Evolutionary conservation across 1,139 yeast genomes (phyloP).

Genomic region (Pichia sp.): DNA sequence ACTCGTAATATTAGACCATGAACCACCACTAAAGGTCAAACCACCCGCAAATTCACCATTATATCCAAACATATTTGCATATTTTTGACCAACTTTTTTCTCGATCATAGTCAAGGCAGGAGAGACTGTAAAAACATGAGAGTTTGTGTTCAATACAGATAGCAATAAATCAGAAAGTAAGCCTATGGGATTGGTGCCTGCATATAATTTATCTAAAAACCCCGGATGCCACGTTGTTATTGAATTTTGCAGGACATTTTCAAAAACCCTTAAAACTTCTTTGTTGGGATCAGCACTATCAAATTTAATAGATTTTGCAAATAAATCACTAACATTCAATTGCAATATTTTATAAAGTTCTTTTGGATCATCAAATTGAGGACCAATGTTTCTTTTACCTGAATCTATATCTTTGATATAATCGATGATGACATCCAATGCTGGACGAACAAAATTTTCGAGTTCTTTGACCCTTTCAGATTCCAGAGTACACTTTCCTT

Average conservation of each 20-base stretch:
- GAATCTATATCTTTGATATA: constrained; percentile 37
- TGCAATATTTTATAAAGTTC: constrained; percentile 27
- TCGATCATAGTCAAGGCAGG: constrained; percentile 77
- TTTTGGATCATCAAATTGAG: constrained; percentile 31
- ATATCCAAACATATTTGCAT: constrained; percentile 64
- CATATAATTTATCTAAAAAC: constrained; percentile 76
- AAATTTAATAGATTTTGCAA: constrained; percentile 18
- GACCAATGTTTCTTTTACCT: constrained; percentile 32
- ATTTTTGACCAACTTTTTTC: constrained; percentile 57
- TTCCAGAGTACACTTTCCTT: constrained; percentile 5
- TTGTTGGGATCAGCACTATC: constrained; percentile 16
- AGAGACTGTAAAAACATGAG: constrained; percentile 81
- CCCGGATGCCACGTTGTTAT: constrained; percentile 88
- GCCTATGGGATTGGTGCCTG: constrained; percentile 80
- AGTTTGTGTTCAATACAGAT: constrained; percentile 70
- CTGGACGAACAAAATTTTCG: constrained; percentile 36
- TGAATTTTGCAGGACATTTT: constrained; percentile 56
- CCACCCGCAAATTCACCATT: constrained; percentile 60
- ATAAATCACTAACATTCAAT: constrained; percentile 13
- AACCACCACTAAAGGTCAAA: constrained; percentile 80
- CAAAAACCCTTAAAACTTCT: constrained; percentile 45
- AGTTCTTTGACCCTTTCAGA: constrained; percentile 35
- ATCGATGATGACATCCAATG: constrained; percentile 32
- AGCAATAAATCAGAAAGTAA: constrained; percentile 65
- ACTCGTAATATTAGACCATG: constrained; percentile 79